Base-by-base conservation (phyloP, 1,139 yeast genomes). In the Candida sp. region DNA sequence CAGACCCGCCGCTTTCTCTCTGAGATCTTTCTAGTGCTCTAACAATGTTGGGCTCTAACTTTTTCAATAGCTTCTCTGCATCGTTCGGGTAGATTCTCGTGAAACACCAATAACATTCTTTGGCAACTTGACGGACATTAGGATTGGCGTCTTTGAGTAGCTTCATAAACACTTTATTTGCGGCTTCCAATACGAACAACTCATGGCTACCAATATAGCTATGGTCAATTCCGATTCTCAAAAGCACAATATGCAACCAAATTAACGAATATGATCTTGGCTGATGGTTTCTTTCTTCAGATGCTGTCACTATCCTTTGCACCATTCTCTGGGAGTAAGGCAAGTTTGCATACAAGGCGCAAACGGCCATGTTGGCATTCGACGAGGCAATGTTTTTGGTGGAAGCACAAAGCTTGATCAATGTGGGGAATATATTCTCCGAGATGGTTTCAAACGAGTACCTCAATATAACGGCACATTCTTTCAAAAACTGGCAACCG, bases 121-220 rank as follows among this genome's bases (percentile, higher is more conserved):
- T 81, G 70, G 89, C 90, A 0, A 84, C 75, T 59, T 85, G 96
- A 54, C 98, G 78, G 0, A 90, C 98, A 0, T 79, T 74, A 0
- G 96, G 92, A 53, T 89, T 88, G 0, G 97, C 90, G 67, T 94
- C 98, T 1, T 83, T 69, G 2, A 94, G 72, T 33, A 96, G 85
- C 60, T 82, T 86, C 4, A 70, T 58, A 2, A 92, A 64, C 56
- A 85, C 73, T 50, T 77, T 83, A 39, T 77, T 84, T 2, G 86
- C 69, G 1, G 75, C 63, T 3, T 84, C 86, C 3, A 81, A 65
- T 0, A 78, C 69, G 25, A 68, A 74, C 3, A 67, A 58, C 33
- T 75, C 70, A 54, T 78, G 76, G 11, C 68, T 57, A 17, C 73
- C 69, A 53, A 79, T 80, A 55, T 63, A 67, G 1, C 56, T 47